Evolutionary conservation across 148 eudicot genomes (phyloP), one percentile per base, ranked within the genome.

Genomic region (Persicaria tinctoria): DNA sequence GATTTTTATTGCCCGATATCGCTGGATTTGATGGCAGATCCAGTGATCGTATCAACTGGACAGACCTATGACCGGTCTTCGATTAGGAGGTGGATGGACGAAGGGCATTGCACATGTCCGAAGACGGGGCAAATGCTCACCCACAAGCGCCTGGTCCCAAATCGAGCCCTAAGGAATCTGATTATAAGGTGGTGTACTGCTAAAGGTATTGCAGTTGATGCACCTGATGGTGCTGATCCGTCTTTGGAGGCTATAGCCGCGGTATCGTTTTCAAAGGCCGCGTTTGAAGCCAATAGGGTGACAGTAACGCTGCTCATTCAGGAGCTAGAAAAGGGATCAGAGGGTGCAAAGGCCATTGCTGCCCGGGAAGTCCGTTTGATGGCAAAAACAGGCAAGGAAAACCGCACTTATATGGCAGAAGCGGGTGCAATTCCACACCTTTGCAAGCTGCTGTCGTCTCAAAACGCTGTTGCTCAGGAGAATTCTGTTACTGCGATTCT

Each of bases 401-500:
- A 93, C 77, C 89, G 98, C 44, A 91, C 91, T 41, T 90, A 81
- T 68, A 90, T 93, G 72, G 98, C 98, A 4, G 93, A 91, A 78
- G 91, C 93, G 3, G 98, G 98, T 1, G 95, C 90, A 27, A 86
- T 93, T 47, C 97, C 95, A 38, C 87, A 81, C 76, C 80, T 93
- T 55, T 87, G 86, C 75, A 80, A 18, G 77, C 82, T 93, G 46
- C 85, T 93, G 66, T 73, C 76, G 1, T 91, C 95, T 17, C 27
- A 62, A 0, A 86, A 87, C 75, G 82, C 88, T 8, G 79, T 83
- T 74, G 92, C 97, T 69, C 98, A 93, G 73, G 98, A 93, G 83
- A 91, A 91, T 73, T 89, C 98, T 2, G 98, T 93, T 46, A 93
- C 98, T 4, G 98, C 98, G 14, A 80, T 93, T 79, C 85, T 93